Evolutionary conservation across 257 asterid genomes (phyloP), one percentile per base, ranked within the genome.

Genomic region (Scutellaria baicalensis): DNA sequence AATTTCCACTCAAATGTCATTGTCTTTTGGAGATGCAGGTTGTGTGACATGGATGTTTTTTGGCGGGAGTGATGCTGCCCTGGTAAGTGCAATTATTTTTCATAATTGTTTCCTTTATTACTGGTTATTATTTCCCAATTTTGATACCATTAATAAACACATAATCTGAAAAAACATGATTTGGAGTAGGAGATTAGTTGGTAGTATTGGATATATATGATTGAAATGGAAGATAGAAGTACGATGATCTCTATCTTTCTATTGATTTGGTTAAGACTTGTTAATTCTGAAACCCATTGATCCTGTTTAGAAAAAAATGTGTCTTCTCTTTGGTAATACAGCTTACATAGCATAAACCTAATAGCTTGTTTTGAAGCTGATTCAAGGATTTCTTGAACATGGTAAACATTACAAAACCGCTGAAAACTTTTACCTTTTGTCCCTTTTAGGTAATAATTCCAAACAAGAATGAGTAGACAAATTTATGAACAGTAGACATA

Each of bases 21-120:
- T 11, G 17, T 55, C 61, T 21, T 55, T 27, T 27, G 70, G 47
- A 8, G 38, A 42, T 73, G 77, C 80, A 91, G 96, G 84, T 49
- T 92, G 96, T 70, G 68, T 87, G 78, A 78, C 83, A 49, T 83
- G 91, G 96, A 85, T 85, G 70, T 52, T 82, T 81, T 87, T 84
- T 78, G 92, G 96, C 86, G 97, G 93, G 85, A 83, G 84, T 66
- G 93, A 87, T 64, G 79, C 83, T 31, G 76, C 80, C 74, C 79
- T 75, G 89, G 97, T 92, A 78, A 60, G 77, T 62, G 12, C 45
- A 40, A 4, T 40, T 40, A 40, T 40, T 40, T 10, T 40, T 40
- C 45, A 3, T 40, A 8, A 12, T 8, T 40, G 9, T 8, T 40
- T 51, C 21, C 33, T 51, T 51, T 18, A 17, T 8, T 17, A 6